phyloP scores from a whole-genome alignment of 1,284 basidiomycete genomes.

The Pascua sp. region DNA sequence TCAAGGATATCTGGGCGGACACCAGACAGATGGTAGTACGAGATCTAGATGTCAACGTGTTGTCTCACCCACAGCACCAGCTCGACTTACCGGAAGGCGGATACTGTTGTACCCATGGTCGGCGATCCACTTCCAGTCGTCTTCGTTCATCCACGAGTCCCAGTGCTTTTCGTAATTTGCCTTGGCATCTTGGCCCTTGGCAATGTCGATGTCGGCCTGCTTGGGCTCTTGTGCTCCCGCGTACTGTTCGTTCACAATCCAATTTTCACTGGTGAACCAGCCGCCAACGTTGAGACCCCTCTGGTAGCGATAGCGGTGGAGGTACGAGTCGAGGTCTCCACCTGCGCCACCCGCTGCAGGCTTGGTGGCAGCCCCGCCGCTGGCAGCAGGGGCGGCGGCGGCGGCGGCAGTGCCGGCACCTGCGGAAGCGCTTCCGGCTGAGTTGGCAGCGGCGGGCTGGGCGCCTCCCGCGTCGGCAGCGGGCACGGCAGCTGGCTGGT shows the following conservation, averaged over 20 bases:
- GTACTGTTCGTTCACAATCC: conserved; percentile 63
- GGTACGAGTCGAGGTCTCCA: conserved; percentile 12
- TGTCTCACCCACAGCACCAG: neutral
- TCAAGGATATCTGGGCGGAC: conserved; percentile 61
- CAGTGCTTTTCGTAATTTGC: conserved; percentile 70
- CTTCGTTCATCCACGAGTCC: conserved; percentile 69
- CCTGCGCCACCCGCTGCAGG: too few relatives aligned
- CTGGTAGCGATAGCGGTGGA: conserved; percentile 68
- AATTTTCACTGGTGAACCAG: conserved; percentile 68
- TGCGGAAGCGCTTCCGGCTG: too few relatives aligned
- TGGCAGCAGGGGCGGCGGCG: too few relatives aligned
- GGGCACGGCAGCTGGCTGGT: too few relatives aligned
- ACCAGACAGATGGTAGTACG: conserved; percentile 69
- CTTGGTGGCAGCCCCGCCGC: too few relatives aligned
- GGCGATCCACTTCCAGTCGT: conserved; percentile 70
- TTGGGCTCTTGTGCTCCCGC: neutral
- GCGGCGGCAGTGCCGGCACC: too few relatives aligned
- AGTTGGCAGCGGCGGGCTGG: too few relatives aligned
- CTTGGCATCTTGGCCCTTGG: conserved; percentile 57
- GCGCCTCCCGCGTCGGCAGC: too few relatives aligned
- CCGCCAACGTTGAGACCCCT: conserved; percentile 76
- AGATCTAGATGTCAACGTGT: conserved; percentile 54
- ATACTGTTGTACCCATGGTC: conserved; percentile 73
- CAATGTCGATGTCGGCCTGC: conserved; percentile 69
- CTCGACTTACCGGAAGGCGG: conserved; percentile 65